Conservation (phyloP, 2,329 filamentous ascomycete genomes). For the Aspergillus costaricaensis region DNA sequence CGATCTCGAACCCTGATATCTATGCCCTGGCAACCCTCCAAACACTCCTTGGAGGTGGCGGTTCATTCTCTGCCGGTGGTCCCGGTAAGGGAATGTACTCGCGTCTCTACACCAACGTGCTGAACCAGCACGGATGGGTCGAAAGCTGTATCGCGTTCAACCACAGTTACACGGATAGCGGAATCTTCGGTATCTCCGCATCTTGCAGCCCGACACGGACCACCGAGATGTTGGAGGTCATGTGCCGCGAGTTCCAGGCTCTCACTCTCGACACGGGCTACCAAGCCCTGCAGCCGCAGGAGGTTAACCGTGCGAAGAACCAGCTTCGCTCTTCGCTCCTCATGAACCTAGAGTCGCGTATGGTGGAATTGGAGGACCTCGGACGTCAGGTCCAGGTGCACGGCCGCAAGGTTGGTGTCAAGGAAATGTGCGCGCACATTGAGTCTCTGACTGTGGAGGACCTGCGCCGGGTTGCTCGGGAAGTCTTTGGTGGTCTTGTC, state of each 20-base stretch:
- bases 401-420: conserved; percentile 84
- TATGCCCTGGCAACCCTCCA: conserved; percentile 95
- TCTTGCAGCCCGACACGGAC: conserved; percentile 79
- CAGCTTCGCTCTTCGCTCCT: conserved; percentile 85
- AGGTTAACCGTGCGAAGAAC: conserved; percentile 94
- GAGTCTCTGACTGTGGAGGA: conserved; percentile 78
- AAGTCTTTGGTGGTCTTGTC: conserved; percentile 76
- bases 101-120: conserved; percentile 92
- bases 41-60: conserved; percentile 91
- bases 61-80: conserved; percentile 93
- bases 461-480: conserved; percentile 74
- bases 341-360: conserved; percentile 96
- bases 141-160: conserved; percentile 96
- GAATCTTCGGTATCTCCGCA: conserved; percentile 90
- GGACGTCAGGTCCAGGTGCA: conserved; percentile 97
- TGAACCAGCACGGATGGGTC: conserved; percentile 97
- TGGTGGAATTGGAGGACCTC: conserved; percentile 96
- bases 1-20: conserved; percentile 87
- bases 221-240: conserved; percentile 84
- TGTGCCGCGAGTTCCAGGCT: conserved; percentile 83
- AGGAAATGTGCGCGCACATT: conserved; percentile 89
- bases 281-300: conserved; percentile 67
- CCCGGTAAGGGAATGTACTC: conserved; percentile 99
- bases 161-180: conserved; percentile 94
- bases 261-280: conserved; percentile 77